These are phyloP conservation scores for Ophiostoma populinum DNA, from an alignment of 2,329 filamentous ascomycete species.

Conservation along the genomic window DNA sequence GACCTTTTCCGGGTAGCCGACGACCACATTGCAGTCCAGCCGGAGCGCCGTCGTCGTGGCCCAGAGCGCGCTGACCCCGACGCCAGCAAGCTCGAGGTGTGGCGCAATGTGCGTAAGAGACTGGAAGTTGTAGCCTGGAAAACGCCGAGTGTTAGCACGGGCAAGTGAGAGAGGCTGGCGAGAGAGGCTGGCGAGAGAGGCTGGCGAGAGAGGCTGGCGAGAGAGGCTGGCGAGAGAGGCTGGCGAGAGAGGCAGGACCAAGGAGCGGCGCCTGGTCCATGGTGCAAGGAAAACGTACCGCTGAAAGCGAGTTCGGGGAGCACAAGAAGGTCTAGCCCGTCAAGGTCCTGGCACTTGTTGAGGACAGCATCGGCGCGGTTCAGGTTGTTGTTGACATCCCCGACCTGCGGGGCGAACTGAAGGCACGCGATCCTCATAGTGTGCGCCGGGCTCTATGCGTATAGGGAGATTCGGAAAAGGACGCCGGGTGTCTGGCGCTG, in stretches of 20 bases:
- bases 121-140: slow-evolving; percentile 58
- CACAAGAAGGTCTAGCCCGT: slow-evolving; percentile 54
- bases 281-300: slow-evolving; percentile 27
- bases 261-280: background rate
- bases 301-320: slow-evolving; percentile 63
- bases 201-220: too few species aligned
- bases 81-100: slow-evolving; percentile 47
- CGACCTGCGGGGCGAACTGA: slow-evolving; percentile 56
- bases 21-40: slow-evolving; percentile 48
- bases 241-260: too few species aligned
- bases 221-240: too few species aligned
- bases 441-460: too few species aligned
- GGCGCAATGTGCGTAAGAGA: slow-evolving; percentile 50
- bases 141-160: background rate
- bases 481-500: too few species aligned
- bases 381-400: slow-evolving; percentile 53
- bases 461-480: too few species aligned
- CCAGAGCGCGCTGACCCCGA: slow-evolving; percentile 56
- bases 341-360: slow-evolving; percentile 30
- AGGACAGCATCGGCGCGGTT: slow-evolving; percentile 49
- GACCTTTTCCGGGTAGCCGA: slow-evolving; percentile 58
- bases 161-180: too few species aligned
- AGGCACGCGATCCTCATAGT: slow-evolving; percentile 29
- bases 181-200: too few species aligned
- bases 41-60: slow-evolving; percentile 47